Percentiles rank a stretch among this genome's conserved stretches.
These are phyloP conservation scores for Filosporella fistucella DNA, from an alignment of 495 filamentous ascomycete species.

Conservation along the genomic window DNA sequence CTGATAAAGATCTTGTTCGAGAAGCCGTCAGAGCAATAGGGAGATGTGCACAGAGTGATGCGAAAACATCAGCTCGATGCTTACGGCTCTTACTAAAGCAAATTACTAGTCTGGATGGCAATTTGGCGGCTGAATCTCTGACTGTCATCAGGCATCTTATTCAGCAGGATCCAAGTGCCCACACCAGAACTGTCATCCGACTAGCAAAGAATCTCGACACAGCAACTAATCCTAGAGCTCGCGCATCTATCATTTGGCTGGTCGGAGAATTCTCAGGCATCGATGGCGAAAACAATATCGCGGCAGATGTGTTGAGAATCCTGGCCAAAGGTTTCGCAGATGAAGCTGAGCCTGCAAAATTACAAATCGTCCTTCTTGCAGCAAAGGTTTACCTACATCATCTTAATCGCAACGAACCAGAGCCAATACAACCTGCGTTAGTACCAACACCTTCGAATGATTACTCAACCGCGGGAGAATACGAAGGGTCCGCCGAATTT, in stretches of 20 bases:
- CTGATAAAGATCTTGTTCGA: conserved; percentile 71
- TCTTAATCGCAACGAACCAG: conserved; percentile 64
- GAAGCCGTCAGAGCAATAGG: conserved; percentile 91
- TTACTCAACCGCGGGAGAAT: conserved; percentile 9
- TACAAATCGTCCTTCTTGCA: conserved; percentile 86
- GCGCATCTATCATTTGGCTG: conserved; percentile 94
- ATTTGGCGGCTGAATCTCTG: conserved; percentile 82
- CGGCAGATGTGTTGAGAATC: conserved; percentile 88
- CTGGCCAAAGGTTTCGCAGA: conserved; percentile 77
- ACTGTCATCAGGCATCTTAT: conserved; percentile 95
- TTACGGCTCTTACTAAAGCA: conserved; percentile 76
- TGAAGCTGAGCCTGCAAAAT: conserved; percentile 80
- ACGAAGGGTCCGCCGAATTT: conserved; percentile 29
- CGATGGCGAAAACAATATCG: conserved; percentile 78
- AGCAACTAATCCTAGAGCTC: conserved; percentile 75
- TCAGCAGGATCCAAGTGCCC: conserved; percentile 77
- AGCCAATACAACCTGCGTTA: conserved; percentile 6
- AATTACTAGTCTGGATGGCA: conserved; percentile 78
- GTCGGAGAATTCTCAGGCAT: conserved; percentile 88
- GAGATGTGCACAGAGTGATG: conserved; percentile 78
- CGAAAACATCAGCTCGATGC: conserved; percentile 66
- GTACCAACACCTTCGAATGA: conserved; percentile 16
- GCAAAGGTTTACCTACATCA: conserved; percentile 94
- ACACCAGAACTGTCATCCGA: conserved; percentile 74
- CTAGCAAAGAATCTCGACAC: conserved; percentile 90